phyloP scores from a whole-genome alignment of 2,329 filamentous ascomycete species.

The Tolypocladium paradoxum region DNA sequence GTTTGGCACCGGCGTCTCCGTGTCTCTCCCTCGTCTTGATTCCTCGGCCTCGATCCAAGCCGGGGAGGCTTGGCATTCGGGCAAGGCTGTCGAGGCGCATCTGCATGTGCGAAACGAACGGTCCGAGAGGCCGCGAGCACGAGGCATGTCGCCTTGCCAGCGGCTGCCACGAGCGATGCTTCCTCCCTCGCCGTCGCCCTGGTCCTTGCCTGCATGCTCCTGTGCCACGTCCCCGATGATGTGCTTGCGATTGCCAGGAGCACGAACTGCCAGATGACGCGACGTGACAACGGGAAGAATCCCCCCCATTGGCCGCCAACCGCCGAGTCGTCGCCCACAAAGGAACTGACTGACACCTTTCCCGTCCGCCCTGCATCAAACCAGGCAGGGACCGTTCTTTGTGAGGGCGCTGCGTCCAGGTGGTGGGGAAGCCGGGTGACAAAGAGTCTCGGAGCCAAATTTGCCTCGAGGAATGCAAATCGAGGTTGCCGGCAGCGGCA shows the following conservation, averaged over 20 bases:
- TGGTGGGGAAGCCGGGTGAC: not conserved
- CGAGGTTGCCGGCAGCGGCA: not conserved
- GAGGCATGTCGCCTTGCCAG: not conserved
- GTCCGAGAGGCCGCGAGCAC: not conserved
- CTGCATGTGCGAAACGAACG: not conserved
- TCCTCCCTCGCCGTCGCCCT: not conserved
- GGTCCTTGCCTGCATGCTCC: not conserved
- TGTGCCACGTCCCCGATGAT: not conserved
- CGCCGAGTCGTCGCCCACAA: not conserved
- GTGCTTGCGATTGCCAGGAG: not conserved
- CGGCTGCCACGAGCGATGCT: not conserved
- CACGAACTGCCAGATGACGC: not conserved
- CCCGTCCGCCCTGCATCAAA: not conserved
- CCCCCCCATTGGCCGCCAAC: not conserved
- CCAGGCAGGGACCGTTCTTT: not conserved
- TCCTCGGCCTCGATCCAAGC: not conserved
- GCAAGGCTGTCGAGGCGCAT: not conserved
- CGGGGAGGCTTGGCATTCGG: not conserved
- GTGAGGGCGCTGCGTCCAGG: not conserved
- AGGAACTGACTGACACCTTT: not conserved
- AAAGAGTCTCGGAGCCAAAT: not conserved
- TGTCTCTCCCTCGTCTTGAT: not conserved
- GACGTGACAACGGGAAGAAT: not conserved
- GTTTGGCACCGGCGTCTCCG: not conserved
- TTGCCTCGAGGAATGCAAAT: not conserved